Evolutionary conservation across 768 basidiomycete genomes (phyloP).

Genomic region (Russula sp.): DNA sequence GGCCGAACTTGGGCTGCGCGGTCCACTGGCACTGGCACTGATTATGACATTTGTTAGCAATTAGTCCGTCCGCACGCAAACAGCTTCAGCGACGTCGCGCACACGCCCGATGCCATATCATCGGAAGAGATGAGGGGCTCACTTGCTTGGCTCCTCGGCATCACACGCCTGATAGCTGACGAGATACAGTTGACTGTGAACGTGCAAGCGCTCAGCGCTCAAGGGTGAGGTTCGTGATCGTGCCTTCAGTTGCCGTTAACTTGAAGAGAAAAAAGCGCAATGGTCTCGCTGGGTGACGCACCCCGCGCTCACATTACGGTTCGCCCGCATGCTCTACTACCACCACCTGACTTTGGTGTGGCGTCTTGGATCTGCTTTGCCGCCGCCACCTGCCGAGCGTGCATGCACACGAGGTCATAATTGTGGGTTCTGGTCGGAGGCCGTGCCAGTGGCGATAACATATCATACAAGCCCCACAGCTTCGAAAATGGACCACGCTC

Average conservation of each 20-base stretch:
- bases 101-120: no score
- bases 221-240: not conserved
- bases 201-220: no score
- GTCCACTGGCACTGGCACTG: no score
- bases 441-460: slow-evolving; percentile 27
- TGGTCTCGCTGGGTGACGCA: not conserved
- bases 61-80: no score
- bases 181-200: no score
- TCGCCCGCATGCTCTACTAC: not conserved
- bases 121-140: no score
- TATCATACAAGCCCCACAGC: slow-evolving; percentile 26
- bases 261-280: not conserved
- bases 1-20: no score
- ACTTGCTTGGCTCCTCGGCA: no score
- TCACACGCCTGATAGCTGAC: no score
- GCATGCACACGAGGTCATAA: slow-evolving; percentile 32
- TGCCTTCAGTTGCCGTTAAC: not conserved
- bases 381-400: slow-evolving; percentile 26
- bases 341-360: not conserved
- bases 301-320: not conserved
- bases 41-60: no score
- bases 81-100: no score
- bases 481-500: slow-evolving; percentile 26
- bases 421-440: slow-evolving; percentile 32
- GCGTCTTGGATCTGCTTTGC: slow-evolving; percentile 13